phyloP scores from a whole-genome alignment of 2,329 filamentous ascomycete genomes.

The Arthrobotrys sphaeroides region DNA sequence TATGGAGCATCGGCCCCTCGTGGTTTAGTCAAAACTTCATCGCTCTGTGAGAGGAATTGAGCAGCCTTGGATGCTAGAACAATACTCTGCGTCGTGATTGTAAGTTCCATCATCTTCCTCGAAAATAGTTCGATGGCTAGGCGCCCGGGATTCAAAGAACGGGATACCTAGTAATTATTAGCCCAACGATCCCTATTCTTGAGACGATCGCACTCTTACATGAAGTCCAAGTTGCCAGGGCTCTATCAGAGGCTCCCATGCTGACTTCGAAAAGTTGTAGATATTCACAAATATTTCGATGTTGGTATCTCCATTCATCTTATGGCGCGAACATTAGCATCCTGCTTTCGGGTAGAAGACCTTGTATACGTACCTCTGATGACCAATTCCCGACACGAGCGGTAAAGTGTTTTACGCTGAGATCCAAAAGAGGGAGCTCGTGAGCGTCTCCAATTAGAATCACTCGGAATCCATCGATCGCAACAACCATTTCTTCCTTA shows the following conservation, averaged over 20 bases:
- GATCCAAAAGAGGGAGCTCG: constrained; percentile 91
- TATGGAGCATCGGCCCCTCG: constrained; percentile 92
- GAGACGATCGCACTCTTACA: constrained; percentile 71
- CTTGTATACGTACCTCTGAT: constrained; percentile 52
- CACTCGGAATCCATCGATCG: constrained; percentile 86
- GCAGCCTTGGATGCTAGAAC: constrained; percentile 92
- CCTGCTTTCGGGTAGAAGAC: not conserved
- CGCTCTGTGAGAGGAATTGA: constrained; percentile 84
- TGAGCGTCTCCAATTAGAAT: constrained; percentile 96
- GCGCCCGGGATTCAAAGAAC: constrained; percentile 70
- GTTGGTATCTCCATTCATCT: constrained; percentile 85
- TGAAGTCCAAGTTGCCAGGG: constrained; percentile 96
- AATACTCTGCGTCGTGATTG: constrained; percentile 90
- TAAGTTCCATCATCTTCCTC: constrained; percentile 89
- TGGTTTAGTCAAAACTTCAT: constrained; percentile 92
- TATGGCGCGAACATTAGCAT: constrained; percentile 58
- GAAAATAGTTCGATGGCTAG: constrained; percentile 87
- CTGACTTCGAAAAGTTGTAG: constrained; percentile 98
- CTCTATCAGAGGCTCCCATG: constrained; percentile 95
- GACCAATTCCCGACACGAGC: constrained; percentile 92
- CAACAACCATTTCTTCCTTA: constrained; percentile 81
- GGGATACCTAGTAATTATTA: constrained; percentile 54
- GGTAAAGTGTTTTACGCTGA: constrained; percentile 89
- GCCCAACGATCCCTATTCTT: not conserved
- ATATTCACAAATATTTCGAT: constrained; percentile 95